A percentile compares a stretch with the other conserved stretches of the same genome.
Conservation (phyloP, 495 filamentous ascomycete genomes). For the Xylaria curta region DNA sequence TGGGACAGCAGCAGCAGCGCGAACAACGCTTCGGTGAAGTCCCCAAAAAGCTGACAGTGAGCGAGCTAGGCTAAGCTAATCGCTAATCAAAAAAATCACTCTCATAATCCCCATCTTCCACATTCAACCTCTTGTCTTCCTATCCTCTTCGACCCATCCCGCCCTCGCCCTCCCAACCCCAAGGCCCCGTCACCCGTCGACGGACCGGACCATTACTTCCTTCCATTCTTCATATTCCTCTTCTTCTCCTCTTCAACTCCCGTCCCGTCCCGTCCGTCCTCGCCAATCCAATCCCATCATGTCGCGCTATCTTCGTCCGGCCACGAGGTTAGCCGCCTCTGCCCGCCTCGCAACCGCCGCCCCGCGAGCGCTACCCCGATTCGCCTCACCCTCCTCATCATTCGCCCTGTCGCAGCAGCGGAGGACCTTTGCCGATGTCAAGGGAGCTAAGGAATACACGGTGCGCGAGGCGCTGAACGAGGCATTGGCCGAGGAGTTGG, state of each 20-base stretch:
- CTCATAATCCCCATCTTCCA: neutral
- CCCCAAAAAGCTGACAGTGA: slow-evolving; percentile 36
- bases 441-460: slow-evolving; percentile 86
- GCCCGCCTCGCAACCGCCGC: slow-evolving; percentile 57
- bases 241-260: slow-evolving; percentile 11
- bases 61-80: slow-evolving; percentile 16
- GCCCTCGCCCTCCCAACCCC: slow-evolving; percentile 12
- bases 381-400: slow-evolving; percentile 42
- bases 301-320: slow-evolving; percentile 82
- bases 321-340: slow-evolving; percentile 74
- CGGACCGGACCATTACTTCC: slow-evolving; percentile 29
- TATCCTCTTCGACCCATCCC: slow-evolving; percentile 24
- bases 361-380: slow-evolving; percentile 52
- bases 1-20: slow-evolving; percentile 35
- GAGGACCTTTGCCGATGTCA: slow-evolving; percentile 59
- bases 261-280: slow-evolving; percentile 28
- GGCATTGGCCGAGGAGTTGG: slow-evolving; percentile 95
- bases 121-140: slow-evolving; percentile 12
- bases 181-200: slow-evolving; percentile 25
- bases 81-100: slow-evolving; percentile 26
- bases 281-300: slow-evolving; percentile 46
- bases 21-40: slow-evolving; percentile 32
- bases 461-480: slow-evolving; percentile 98
- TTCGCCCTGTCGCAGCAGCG: slow-evolving; percentile 55
- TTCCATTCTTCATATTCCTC: slow-evolving; percentile 8